Evolutionary conservation across 2,329 filamentous ascomycete genomes (phyloP), one percentile per base, ranked within the genome.

Genomic region (Trichophaea hybrida): DNA sequence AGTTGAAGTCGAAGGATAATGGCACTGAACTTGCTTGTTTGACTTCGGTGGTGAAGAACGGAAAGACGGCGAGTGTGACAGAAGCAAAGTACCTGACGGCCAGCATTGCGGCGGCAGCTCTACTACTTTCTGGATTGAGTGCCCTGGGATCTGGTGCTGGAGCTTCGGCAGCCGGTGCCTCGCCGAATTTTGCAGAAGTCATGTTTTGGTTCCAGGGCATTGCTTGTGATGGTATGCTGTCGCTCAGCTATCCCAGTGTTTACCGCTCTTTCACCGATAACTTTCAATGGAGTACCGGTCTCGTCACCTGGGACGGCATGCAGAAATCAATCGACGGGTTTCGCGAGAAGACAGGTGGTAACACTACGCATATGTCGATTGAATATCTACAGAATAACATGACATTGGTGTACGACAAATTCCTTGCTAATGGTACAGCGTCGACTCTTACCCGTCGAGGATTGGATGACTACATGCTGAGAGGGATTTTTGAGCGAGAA

Each of bases 141-240:
- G 86, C 89, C 34, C 73, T 84, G 15, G 80, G 80, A 54, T 77
- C 81, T 40, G 72, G 83, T 15, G 77, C 78, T 17, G 74, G 74
- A 50, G 76, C 75, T 15, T 85, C 83, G 12, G 76, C 77, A 10
- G 77, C 81, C 1, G 78, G 84, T 8, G 76, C 84, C 44, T 93
- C 88, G 67, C 93, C 93, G 32, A 87, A 84, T 57, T 96, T 97
- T 71, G 78, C 78, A 49, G 88, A 96, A 69, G 83, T 94, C 52
- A 79, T 95, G 66, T 83, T 84, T 63, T 94, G 87, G 81, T 95
- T 97, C 72, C 90, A 97, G 73, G 84, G 85, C 54, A 86, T 97
- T 77, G 89, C 93, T 33, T 85, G 93, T 76, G 96, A 93, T 72
- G 90, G 93, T 65, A 97, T 97, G 93, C 78, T 95, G 71, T 94